These are phyloP conservation scores for Ambrosia hybrid DNA, from an alignment of 140 eudicot genomes.

Conservation along the genomic window DNA sequence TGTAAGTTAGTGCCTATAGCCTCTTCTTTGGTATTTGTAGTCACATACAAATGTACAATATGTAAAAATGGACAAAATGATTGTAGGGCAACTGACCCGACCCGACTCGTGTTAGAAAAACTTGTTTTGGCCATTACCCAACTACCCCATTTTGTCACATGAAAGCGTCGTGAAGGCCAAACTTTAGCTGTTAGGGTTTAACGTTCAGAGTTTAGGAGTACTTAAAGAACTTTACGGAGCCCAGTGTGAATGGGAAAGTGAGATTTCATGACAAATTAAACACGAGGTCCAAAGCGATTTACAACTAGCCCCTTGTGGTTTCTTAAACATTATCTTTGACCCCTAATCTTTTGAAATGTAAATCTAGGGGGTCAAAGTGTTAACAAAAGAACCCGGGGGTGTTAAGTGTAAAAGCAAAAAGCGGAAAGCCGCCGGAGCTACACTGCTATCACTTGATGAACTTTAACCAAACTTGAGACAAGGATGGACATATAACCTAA, in stretches of 20 bases:
- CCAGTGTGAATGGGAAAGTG: constrained; percentile 16
- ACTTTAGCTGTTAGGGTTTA: not conserved
- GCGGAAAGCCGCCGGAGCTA: constrained; percentile 3
- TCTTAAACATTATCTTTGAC: constrained; percentile 26
- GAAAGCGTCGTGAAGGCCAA: not conserved
- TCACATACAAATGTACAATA: not conserved
- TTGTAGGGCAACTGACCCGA: not conserved
- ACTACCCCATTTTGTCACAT: not conserved
- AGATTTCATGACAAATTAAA: constrained; percentile 9
- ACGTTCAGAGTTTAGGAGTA: not conserved
- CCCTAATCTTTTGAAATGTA: constrained; percentile 19
- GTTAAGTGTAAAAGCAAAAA: constrained; percentile 24
- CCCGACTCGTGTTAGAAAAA: not conserved
- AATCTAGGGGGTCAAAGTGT: constrained; percentile 8
- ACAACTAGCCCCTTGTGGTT: constrained; percentile 23
- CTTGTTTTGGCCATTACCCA: not conserved
- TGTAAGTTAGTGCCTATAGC: not conserved
- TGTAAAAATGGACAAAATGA: not conserved
- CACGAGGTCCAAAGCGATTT: constrained; percentile 16
- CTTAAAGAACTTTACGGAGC: not conserved
- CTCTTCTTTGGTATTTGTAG: not conserved
- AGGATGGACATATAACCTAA: constrained; percentile 28
- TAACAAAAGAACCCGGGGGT: not conserved
- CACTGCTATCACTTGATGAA: constrained; percentile 5
- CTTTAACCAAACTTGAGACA: constrained; percentile 36